Evolutionary conservation across 352 stramenopile species (phyloP), one percentile per base, ranked within the genome.

Genomic region (Phytophthora gonapodyides): DNA sequence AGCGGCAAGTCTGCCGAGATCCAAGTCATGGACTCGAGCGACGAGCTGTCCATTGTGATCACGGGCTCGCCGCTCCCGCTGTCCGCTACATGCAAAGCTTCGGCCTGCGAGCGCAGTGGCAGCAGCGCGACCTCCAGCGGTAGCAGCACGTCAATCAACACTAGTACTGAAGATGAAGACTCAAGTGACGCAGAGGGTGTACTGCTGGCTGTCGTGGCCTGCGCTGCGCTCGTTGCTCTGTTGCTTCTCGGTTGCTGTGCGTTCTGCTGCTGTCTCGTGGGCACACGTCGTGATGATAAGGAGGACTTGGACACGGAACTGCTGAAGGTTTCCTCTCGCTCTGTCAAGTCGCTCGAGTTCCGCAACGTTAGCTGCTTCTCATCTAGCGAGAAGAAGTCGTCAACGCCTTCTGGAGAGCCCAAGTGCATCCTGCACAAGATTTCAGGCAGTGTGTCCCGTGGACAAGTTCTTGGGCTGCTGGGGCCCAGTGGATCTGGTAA

Each of bases 401-500:
- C 43, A 5, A 2, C 34, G 10, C 13, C 70, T 12, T 5, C 54
- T 4, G 12, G n/a, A 17, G 37, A 57, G 21, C 49, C 56, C 17
- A 78, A 81, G 50, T 57, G 52, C 5, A 84, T 91, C 37, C 54
- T 91, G n/a, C 70, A 82, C 52, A 71, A 82, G 15, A 65, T 91
- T 19, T 84, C 73, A 0, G 82, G 79, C 3, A 67, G 57, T 15
- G 72, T 83, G 0, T 61, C 69, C 11, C 73, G 79, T 10, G 82
- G 82, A 16, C 70, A 84, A 54, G 76, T 91, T 35, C 57, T 91
- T 7, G 82, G 77, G 1, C 64, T 93, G 33, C 58, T 93, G 34
- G 84, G 84, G 0, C 84, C 84, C 0, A 88, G 76, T 37, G 84
- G 84, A 5, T 87, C 82, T 0, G 84, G 84, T 16, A 93, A 93